phyloP scores from a whole-genome alignment of 768 basidiomycete genomes.

The Cantharellus cinnabarinus region DNA sequence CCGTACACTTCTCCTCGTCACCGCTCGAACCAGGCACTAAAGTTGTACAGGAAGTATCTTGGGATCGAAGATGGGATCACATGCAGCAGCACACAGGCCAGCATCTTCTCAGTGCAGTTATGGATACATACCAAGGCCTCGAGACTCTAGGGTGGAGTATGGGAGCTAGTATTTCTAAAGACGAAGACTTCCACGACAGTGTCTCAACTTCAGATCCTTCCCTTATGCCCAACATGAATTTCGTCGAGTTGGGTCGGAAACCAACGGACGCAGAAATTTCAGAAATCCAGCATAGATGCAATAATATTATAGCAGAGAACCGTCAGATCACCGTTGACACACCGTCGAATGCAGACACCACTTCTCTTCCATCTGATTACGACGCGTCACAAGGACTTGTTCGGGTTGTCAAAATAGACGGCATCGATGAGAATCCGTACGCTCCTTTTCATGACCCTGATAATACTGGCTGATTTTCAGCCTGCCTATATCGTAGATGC shows the following conservation, averaged over 20 bases:
- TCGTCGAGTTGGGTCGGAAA: not conserved
- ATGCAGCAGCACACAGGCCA: constrained; percentile 1
- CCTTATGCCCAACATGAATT: not conserved
- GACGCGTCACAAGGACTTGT: not conserved
- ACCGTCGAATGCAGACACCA: not conserved
- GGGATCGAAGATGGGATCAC: not conserved
- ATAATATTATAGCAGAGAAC: not conserved
- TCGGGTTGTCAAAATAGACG: not conserved
- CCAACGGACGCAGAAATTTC: not conserved
- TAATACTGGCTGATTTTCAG: not conserved
- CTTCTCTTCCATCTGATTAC: not conserved
- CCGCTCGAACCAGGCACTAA: not conserved
- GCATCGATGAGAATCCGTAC: not conserved
- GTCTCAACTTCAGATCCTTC: not conserved
- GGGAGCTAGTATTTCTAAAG: not conserved
- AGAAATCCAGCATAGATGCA: not conserved
- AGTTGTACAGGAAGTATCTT: not conserved
- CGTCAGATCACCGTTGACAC: not conserved
- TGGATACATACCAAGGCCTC: not conserved
- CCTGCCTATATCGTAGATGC: not conserved
- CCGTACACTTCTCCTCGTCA: not conserved
- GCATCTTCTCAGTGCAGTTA: not conserved
- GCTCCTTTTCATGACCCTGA: not conserved
- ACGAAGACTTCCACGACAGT: not conserved
- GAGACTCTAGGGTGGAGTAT: not conserved